These are phyloP conservation scores for Solanum bulbocastanum DNA, from an alignment of 257 asterid genomes.

Conservation along the genomic window DNA sequence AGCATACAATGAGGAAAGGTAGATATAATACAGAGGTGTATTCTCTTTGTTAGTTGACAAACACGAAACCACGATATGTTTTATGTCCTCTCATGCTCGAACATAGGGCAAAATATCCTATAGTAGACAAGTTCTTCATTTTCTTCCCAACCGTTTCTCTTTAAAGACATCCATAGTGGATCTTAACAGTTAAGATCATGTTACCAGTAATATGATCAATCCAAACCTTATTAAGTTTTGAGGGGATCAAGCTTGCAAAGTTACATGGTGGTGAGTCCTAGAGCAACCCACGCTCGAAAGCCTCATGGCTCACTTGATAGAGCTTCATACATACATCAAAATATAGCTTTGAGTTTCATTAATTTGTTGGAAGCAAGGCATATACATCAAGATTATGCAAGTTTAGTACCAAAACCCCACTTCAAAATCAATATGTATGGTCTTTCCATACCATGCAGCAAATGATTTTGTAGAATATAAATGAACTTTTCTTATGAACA, in stretches of 20 bases:
- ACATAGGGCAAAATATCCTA: neutral
- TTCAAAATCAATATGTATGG: neutral
- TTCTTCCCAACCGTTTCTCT: neutral
- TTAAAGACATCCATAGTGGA: neutral
- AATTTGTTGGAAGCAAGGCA: neutral
- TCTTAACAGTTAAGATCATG: neutral
- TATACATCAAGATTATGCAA: neutral
- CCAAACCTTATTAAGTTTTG: neutral
- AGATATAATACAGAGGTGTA: neutral
- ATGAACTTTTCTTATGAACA: neutral
- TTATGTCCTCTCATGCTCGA: neutral
- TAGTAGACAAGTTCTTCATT: neutral
- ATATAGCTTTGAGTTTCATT: neutral
- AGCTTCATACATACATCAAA: neutral
- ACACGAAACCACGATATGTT: neutral
- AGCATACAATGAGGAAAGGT: conserved; percentile 13
- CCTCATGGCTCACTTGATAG: neutral
- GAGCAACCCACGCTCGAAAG: neutral
- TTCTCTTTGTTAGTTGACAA: neutral
- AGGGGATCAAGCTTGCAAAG: neutral
- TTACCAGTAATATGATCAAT: neutral
- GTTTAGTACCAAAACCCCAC: neutral
- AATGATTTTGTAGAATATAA: neutral
- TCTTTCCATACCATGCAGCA: neutral
- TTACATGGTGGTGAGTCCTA: neutral